Base-by-base conservation (phyloP, 495 filamentous ascomycete genomes). In the Emericellopsis terricola region DNA sequence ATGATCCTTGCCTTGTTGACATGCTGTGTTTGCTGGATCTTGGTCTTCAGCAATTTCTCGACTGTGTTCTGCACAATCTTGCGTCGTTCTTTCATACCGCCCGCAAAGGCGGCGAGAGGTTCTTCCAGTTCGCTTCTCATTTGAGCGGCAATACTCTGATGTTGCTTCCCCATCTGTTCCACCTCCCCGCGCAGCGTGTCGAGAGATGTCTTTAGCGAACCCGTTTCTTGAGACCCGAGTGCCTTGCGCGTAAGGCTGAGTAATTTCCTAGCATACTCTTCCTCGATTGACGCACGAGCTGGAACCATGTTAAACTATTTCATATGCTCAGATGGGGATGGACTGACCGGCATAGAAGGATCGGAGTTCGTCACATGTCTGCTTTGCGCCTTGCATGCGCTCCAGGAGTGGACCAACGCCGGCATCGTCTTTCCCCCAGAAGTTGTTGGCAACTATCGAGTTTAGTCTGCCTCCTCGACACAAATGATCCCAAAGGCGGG, bases 371-470 rank as follows among this genome's bases (percentile, higher is more conserved):
- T 99, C 91, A 52, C 79, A 89, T 8, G 91, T 94, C 40, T 78
- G 68, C 64, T 99, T 99, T 20, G 91, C 79, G 62, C 76, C 78
- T 51, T 87, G 81, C 82, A 99, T 92, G 49, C 91, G 86, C 50
- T 91, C 83, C 28, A 99, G 69, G 56, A 99, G 71, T 36, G 91
- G 91, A 29, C 66, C 65, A 43, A 96, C 81, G 43, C 91, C 91
- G 27, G 91, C 91, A 63, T 99, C 91, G 53, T 99, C 85, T 64
- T 87, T 94, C 40, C 91, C 91, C 91, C 91, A 99, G 58, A 99
- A 99, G 52, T 99, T 96, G 60, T 96, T 96, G 47, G 91, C 85
- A 36, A 42, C 38, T 33, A 26, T 17, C 19, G 3, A 7, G 2
- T 30, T 6, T 14, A 15, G 13, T 11, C 15, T 36, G 28, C 31